Conservation (phyloP, 108 stramenopile genomes). For the Discostella stelligeroides region DNA sequence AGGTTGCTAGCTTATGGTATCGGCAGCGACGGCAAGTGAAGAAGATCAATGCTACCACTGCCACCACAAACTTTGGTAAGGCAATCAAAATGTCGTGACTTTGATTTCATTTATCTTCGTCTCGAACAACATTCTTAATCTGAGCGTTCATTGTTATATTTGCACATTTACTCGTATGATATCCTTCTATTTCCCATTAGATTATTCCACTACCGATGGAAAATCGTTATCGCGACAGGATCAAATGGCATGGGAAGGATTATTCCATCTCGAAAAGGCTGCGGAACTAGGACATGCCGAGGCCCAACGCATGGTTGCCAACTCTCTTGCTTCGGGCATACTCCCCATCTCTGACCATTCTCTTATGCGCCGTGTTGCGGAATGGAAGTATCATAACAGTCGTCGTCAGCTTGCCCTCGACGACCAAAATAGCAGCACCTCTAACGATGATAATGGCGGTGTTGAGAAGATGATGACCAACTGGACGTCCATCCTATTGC, state of each 20-base stretch:
- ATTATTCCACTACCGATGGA: neutral
- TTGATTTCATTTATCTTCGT: no score
- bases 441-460: neutral
- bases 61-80: no score
- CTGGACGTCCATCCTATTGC: slow-evolving; percentile 35
- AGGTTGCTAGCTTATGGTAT: slow-evolving; percentile 24
- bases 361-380: slow-evolving; percentile 38
- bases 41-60: no score
- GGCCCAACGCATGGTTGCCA: slow-evolving; percentile 78
- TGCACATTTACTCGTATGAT: no score
- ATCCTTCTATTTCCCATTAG: neutral
- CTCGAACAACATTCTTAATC: no score
- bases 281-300: slow-evolving; percentile 73
- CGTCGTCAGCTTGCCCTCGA: neutral
- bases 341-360: slow-evolving; percentile 64
- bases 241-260: slow-evolving; percentile 35
- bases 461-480: slow-evolving; percentile 17
- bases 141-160: no score
- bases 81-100: no score
- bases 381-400: slow-evolving; percentile 26
- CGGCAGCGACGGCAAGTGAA: slow-evolving; percentile 5
- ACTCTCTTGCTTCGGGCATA: slow-evolving; percentile 72
- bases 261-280: slow-evolving; percentile 65
- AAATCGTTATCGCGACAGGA: slow-evolving; percentile 33
- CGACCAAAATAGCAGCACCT: neutral